Evolutionary conservation across 2,329 filamentous ascomycete species (phyloP).

Genomic region (Chaetomium globosum): DNA sequence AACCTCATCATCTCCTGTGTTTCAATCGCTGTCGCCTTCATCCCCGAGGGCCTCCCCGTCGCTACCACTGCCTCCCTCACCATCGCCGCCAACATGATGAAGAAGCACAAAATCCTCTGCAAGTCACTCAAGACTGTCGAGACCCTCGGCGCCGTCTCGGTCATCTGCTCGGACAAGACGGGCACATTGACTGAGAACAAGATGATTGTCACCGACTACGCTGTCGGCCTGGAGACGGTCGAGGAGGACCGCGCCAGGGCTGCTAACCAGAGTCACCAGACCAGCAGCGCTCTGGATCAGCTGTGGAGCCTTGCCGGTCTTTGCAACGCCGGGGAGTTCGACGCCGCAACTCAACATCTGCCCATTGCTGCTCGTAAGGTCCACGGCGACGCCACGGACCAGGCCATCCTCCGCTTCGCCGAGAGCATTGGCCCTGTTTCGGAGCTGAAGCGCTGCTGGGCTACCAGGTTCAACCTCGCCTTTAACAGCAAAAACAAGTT

Average conservation of each 20-base stretch:
- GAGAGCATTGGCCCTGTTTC: too few species aligned
- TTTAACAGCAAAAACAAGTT: constrained; percentile 69
- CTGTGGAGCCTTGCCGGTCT: constrained; percentile 27
- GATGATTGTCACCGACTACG: constrained; percentile 52
- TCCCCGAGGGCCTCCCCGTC: constrained; percentile 48
- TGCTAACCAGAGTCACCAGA: constrained; percentile 46
- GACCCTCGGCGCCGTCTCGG: constrained; percentile 57
- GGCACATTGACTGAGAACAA: constrained; percentile 66
- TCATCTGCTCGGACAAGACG: constrained; percentile 66
- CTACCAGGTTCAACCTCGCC: constrained; percentile 56
- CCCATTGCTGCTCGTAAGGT: constrained; percentile 29
- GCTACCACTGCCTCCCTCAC: constrained; percentile 41
- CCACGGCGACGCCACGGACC: constrained; percentile 35
- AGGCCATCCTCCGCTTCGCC: constrained; percentile 53
- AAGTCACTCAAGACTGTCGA: constrained; percentile 59
- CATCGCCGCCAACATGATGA: constrained; percentile 44
- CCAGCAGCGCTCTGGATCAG: constrained; percentile 40
- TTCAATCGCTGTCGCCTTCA: constrained; percentile 41
- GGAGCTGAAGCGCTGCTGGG: too few species aligned
- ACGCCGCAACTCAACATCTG: constrained; percentile 29
- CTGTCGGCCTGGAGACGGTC: constrained; percentile 18
- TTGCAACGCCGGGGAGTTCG: constrained; percentile 29
- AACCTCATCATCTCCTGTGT: too few species aligned
- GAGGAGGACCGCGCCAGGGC: constrained; percentile 56
- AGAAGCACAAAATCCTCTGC: constrained; percentile 57